Conservation (phyloP, 2,329 filamentous ascomycete species). For the Blumeria graminis region DNA sequence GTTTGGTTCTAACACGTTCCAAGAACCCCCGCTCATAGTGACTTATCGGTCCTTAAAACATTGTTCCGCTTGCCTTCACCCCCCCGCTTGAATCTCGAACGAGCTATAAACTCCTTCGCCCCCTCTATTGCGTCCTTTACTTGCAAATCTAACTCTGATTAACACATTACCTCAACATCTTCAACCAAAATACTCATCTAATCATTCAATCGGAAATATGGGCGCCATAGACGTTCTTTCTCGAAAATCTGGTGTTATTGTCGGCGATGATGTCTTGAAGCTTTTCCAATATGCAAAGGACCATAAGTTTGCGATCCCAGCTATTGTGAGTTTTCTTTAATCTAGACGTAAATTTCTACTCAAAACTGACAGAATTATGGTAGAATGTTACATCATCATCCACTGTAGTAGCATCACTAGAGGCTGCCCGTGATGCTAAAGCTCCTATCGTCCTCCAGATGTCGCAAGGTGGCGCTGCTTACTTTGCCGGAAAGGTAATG, state of each 20-base stretch:
- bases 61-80: too few species aligned
- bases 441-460: constrained; percentile 81
- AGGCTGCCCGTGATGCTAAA: constrained; percentile 83
- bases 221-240: constrained; percentile 28
- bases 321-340: constrained; percentile 29
- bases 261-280: constrained; percentile 38
- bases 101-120: too few species aligned
- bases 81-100: too few species aligned
- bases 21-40: too few species aligned
- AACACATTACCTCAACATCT: too few species aligned
- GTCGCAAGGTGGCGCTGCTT: constrained; percentile 81
- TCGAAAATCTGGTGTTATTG: constrained; percentile 42
- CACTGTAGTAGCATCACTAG: constrained; percentile 63
- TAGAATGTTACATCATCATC: constrained; percentile 85
- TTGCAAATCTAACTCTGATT: too few species aligned
- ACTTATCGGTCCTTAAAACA: too few species aligned
- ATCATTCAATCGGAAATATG: constrained; percentile 15
- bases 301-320: constrained; percentile 71
- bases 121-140: too few species aligned
- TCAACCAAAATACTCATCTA: too few species aligned
- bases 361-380: neutral
- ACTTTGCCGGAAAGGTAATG: constrained; percentile 62
- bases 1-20: too few species aligned
- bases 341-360: neutral
- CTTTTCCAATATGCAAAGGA: constrained; percentile 82